Percentiles rank a stretch among this genome's conserved stretches.
phyloP scores from a whole-genome alignment of 345 rosid genomes.

The Citropsis articulata region DNA sequence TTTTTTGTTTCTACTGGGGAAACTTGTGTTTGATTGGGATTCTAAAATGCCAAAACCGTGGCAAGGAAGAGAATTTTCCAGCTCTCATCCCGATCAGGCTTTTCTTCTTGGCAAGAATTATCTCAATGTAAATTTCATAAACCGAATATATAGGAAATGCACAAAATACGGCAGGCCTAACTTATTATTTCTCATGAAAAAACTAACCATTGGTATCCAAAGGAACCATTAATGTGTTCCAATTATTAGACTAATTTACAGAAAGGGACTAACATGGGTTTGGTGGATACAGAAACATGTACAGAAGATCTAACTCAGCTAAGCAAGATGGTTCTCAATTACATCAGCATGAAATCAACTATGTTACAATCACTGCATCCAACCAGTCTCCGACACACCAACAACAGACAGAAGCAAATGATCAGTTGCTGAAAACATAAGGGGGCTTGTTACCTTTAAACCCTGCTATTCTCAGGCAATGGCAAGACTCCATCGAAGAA shows the following conservation, averaged over 20 bases:
- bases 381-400: constrained; percentile 14
- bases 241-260: constrained; percentile 20
- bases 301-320: constrained; percentile 13
- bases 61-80: not conserved
- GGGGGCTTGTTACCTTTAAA: constrained; percentile 27
- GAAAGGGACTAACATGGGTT: not conserved
- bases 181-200: not conserved
- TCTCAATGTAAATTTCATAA: not conserved
- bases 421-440: not conserved
- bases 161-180: not conserved
- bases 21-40: not conserved
- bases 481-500: constrained; percentile 93
- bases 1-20: not conserved
- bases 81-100: not conserved
- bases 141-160: not conserved
- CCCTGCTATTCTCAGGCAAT: constrained; percentile 70
- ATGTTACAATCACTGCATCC: constrained; percentile 22
- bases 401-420: not conserved
- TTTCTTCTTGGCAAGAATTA: not conserved
- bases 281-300: constrained; percentile 17
- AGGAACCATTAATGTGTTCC: constrained; percentile 11
- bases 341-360: constrained; percentile 20
- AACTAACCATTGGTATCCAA: not conserved
- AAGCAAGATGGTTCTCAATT: constrained; percentile 14
- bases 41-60: no score